phyloP scores from a whole-genome alignment of 331 rosid species.

The Arachis monticola region DNA sequence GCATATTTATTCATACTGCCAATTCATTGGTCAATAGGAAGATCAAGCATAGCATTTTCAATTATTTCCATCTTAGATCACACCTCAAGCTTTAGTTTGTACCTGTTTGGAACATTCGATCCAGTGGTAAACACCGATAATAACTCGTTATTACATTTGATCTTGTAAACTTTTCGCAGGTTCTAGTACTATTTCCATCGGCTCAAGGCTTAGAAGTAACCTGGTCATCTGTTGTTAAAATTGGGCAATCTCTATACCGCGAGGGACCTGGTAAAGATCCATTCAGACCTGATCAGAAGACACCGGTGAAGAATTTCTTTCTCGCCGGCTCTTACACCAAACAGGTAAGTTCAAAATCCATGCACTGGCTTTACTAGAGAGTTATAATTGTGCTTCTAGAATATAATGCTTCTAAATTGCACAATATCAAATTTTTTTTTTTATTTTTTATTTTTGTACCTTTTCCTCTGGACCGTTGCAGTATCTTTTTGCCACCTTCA shows the following conservation, averaged over 20 bases:
- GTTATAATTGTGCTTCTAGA: conserved; percentile 23
- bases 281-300: conserved; percentile 94
- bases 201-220: conserved; percentile 94
- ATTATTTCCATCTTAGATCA: conserved; percentile 6
- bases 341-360: conserved; percentile 54
- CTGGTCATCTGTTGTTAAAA: conserved; percentile 98
- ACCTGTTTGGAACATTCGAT: background rate
- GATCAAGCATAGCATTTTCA: conserved; percentile 26
- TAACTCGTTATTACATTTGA: conserved; percentile 1
- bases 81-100: conserved; percentile 14
- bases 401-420: conserved; percentile 2
- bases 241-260: conserved; percentile 89
- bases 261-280: conserved; percentile 99
- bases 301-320: conserved; percentile 91
- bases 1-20: conserved; percentile 6
- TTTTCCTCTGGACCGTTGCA: background rate
- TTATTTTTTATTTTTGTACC: no score
- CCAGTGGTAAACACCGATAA: background rate
- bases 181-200: conserved; percentile 81
- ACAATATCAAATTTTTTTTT: no score
- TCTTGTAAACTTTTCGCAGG: conserved; percentile 48
- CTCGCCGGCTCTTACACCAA: conserved; percentile 96
- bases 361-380: conserved; percentile 6
- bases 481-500: conserved; percentile 17
- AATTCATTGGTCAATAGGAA: conserved; percentile 6